Evolutionary conservation across 2,329 filamentous ascomycete genomes (phyloP), one percentile per base, ranked within the genome.

Genomic region (Lachnellula willkommii): DNA sequence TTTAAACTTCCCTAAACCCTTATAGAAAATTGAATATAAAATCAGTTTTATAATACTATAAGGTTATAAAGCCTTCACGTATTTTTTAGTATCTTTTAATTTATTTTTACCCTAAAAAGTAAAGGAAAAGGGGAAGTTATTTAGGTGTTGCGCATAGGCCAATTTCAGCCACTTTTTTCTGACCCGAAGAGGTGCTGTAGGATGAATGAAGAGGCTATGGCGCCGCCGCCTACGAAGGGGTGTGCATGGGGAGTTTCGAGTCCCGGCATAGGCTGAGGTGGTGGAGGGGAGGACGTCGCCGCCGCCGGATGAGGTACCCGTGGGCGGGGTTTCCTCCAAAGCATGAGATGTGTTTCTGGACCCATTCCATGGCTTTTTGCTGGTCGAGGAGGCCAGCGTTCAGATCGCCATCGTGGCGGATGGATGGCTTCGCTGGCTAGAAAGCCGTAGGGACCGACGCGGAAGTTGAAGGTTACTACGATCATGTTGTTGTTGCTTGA

Each of bases 381-480:
- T 24, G 22, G 53, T 61, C 60, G 20, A 55, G 58, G n/a, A 61
- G 39, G 1, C 88, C 88, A 64, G 85, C 84, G 68, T 90, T 90
- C 40, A 83, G 67, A 53, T 76, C 79, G 4, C 80, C 77, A 2
- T 68, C 61, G 61, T 65, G 61, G 24, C 70, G 61, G 1, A 83
- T 69, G 61, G 1, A 83, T 69, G 60, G 84, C 77, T 11, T 77
- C 71, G 52, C 81, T 74, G 3, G 81, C 80, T 14, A 91, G 75
- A 65, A 89, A 90, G 0, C 88, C 88, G 61, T 84, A 89, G 0
- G 82, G 78, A 0, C 87, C 87, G 4, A 91, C 85, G 4, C 88
- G 83, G 66, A 91, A 90, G 71, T 89, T 90, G 70, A 89, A 78
- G 11, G 77, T 84, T 5, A 90, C 84, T 0, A 89, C 81, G 0